These are phyloP conservation scores for Omphalotus olearius DNA, from an alignment of 1,284 basidiomycete genomes.

Conservation along the genomic window DNA sequence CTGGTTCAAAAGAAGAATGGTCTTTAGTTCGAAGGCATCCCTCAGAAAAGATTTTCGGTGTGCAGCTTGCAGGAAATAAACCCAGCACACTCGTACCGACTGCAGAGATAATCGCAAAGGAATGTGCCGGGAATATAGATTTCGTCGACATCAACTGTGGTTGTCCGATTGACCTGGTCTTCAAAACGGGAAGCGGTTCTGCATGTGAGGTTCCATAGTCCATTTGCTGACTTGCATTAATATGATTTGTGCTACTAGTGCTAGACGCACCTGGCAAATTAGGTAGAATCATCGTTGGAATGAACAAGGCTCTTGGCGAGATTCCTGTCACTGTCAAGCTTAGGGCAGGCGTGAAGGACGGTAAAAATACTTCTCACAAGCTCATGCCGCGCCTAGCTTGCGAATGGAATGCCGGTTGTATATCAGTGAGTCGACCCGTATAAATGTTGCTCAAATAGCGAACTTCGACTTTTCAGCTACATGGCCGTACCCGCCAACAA, in stretches of 20 bases:
- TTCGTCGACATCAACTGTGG: constrained; percentile 97
- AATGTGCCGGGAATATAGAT: constrained; percentile 66
- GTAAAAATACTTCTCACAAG: constrained; percentile 84
- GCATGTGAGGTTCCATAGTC: constrained; percentile 50
- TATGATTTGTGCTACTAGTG: constrained; percentile 40
- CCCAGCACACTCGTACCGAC: constrained; percentile 75
- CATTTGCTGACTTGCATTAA: background rate
- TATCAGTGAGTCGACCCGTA: constrained; percentile 54
- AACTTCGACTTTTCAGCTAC: constrained; percentile 53
- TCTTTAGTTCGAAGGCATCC: constrained; percentile 85
- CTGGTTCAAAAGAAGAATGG: constrained; percentile 88
- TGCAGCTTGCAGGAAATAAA: constrained; percentile 82
- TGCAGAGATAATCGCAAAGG: constrained; percentile 79
- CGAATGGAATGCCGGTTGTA: constrained; percentile 77
- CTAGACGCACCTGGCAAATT: constrained; percentile 82
- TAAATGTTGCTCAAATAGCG: too few relatives aligned
- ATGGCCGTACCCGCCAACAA: constrained; percentile 90
- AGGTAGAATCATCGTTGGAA: constrained; percentile 85
- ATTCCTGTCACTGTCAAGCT: constrained; percentile 96
- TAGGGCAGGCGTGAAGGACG: constrained; percentile 87
- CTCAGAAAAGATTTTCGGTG: constrained; percentile 86
- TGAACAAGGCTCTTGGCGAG: constrained; percentile 89
- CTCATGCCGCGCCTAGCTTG: constrained; percentile 79
- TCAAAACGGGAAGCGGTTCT: constrained; percentile 86
- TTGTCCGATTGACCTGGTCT: constrained; percentile 96